Conservation (phyloP, 305 asterid species). For the Ilex paraguariensis region DNA sequence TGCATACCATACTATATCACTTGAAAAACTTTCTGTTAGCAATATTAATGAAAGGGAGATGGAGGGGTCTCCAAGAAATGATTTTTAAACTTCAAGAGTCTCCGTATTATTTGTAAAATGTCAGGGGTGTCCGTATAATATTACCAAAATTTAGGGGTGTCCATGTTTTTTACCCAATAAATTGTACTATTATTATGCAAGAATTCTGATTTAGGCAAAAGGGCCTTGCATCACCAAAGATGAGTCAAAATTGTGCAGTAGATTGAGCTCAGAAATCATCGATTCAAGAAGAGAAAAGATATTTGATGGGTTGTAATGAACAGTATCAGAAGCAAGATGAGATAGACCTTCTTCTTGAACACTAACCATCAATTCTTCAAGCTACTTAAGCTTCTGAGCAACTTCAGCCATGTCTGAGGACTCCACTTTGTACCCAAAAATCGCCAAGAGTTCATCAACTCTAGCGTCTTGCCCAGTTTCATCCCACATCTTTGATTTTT, state of each 20-base stretch:
- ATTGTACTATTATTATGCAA: too few relatives aligned
- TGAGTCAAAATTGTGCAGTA: neutral
- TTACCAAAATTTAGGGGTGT: too few relatives aligned
- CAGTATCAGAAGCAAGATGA: neutral
- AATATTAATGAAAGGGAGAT: too few relatives aligned
- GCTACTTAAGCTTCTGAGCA: neutral
- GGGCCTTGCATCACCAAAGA: neutral
- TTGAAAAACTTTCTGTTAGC: too few relatives aligned
- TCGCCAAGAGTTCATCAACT: neutral
- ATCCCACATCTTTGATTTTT: neutral
- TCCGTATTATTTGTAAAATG: too few relatives aligned
- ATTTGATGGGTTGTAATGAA: constrained; percentile 1
- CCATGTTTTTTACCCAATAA: too few relatives aligned
- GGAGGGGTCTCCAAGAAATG: too few relatives aligned
- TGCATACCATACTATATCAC: too few relatives aligned
- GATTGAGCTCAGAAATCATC: constrained; percentile 1
- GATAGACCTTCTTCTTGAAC: neutral
- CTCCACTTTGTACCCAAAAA: neutral
- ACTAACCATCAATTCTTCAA: neutral
- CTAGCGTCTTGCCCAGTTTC: neutral
- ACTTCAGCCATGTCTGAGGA: neutral
- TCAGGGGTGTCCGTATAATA: too few relatives aligned
- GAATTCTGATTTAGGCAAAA: neutral
- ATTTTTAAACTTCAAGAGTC: too few relatives aligned
- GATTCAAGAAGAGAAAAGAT: neutral